Conservation (phyloP, 148 eudicot genomes). For the Agrostemma githago region DNA sequence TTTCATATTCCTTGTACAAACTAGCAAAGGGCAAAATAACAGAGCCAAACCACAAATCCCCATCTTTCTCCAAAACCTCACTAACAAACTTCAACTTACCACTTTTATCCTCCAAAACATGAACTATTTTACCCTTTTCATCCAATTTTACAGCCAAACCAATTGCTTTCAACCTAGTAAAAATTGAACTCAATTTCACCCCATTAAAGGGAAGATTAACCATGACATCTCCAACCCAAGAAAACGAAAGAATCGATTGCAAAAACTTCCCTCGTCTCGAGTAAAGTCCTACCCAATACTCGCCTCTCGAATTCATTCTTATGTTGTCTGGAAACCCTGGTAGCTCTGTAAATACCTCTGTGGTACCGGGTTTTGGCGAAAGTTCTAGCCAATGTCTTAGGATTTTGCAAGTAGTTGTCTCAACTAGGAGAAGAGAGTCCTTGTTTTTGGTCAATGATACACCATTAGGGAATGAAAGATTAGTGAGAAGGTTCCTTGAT, state of each 20-base stretch:
- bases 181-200: conserved; percentile 23
- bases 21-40: conserved; percentile 49
- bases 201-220: conserved; percentile 42
- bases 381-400: conserved; percentile 42
- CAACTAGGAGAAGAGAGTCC: conserved; percentile 45
- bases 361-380: conserved; percentile 26
- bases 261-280: conserved; percentile 35
- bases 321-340: conserved; percentile 75
- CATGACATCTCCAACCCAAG: conserved; percentile 46
- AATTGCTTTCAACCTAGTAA: conserved; percentile 35
- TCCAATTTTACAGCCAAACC: conserved; percentile 61
- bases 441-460: conserved; percentile 54
- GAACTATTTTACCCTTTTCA: conserved; percentile 47
- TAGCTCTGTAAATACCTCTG: conserved; percentile 43
- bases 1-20: conserved; percentile 26
- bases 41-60: conserved; percentile 77
- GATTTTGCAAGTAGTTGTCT: conserved; percentile 52
- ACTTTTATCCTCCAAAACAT: conserved; percentile 47
- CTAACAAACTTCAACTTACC: conserved; percentile 61
- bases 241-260: conserved; percentile 37
- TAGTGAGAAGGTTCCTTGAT: conserved; percentile 37
- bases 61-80: conserved; percentile 72
- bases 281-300: conserved; percentile 77
- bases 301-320: conserved; percentile 43
- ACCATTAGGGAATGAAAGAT: conserved; percentile 74